These are phyloP conservation scores for Poa annua DNA, from an alignment of 176 grass and related monocot genomes.

Conservation along the genomic window DNA sequence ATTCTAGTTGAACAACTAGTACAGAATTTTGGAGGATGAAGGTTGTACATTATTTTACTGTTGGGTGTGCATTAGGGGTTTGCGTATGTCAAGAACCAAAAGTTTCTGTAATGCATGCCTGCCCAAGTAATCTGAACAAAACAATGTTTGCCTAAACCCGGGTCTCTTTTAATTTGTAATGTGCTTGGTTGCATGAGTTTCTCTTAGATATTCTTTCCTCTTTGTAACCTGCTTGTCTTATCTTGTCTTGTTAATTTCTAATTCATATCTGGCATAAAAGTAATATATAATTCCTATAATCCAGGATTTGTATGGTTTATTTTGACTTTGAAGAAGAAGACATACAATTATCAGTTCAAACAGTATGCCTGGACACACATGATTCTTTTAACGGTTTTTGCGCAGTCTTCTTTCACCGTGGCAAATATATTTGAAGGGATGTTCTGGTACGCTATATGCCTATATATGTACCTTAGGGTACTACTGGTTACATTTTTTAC, in stretches of 20 bases:
- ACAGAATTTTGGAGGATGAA: background rate
- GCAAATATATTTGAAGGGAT: constrained; percentile 99
- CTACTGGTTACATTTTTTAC: constrained; percentile 15
- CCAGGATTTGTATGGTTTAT: constrained; percentile 99
- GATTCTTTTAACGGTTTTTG: constrained; percentile 96
- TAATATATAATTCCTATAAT: constrained; percentile 36
- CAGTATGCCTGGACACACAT: constrained; percentile 99
- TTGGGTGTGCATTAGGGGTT: background rate
- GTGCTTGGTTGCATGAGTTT: constrained; percentile 25
- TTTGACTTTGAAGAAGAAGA: constrained; percentile 98
- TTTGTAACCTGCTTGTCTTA: background rate
- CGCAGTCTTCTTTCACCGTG: constrained; percentile 94
- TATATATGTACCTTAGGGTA: background rate
- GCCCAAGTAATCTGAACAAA: constrained; percentile 6
- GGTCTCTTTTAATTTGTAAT: constrained; percentile 10
- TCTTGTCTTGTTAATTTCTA: constrained; percentile 22
- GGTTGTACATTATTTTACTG: constrained; percentile 19
- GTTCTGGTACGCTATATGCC: constrained; percentile 71
- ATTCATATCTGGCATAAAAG: constrained; percentile 7
- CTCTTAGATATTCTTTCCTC: background rate
- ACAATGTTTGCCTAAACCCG: background rate
- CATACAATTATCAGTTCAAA: constrained; percentile 99
- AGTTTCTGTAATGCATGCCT: background rate
- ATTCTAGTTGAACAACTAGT: background rate
- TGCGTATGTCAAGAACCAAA: constrained; percentile 32